Evolutionary conservation across 1,284 basidiomycete species (phyloP).

Genomic region (Meripilus lineatus): DNA sequence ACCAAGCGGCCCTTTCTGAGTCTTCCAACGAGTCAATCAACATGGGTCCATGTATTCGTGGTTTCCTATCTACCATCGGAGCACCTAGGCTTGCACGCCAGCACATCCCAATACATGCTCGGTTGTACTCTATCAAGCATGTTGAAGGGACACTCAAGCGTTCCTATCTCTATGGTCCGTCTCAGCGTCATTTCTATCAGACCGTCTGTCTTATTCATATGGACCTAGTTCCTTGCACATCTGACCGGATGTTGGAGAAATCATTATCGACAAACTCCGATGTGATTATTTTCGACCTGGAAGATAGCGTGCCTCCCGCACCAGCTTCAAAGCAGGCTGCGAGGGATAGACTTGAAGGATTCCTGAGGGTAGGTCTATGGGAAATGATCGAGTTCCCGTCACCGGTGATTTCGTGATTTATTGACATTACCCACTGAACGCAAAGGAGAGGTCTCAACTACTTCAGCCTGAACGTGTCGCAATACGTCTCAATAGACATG

Average conservation of each 20-base stretch:
- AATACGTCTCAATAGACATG: conserved; percentile 75
- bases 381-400: conserved; percentile 15
- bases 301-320: conserved; percentile 74
- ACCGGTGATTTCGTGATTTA: not conserved
- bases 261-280: conserved; percentile 63
- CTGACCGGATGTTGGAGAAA: conserved; percentile 78
- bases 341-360: conserved; percentile 49
- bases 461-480: conserved; percentile 51
- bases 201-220: not conserved
- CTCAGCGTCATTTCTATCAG: not conserved
- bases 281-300: conserved; percentile 81
- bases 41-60: no score
- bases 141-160: conserved; percentile 5
- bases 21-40: no score
- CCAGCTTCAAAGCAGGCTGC: conserved; percentile 58
- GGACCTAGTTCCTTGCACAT: conserved; percentile 73
- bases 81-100: no score
- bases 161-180: conserved; percentile 9
- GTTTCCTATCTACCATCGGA: no score
- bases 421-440: conserved; percentile 27
- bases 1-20: no score
- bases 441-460: conserved; percentile 31
- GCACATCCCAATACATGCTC: no score
- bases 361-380: conserved; percentile 59
- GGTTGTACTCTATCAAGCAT: no score